Base-by-base conservation (phyloP, 176 grass and related monocot genomes). In the Oryza meridionalis region DNA sequence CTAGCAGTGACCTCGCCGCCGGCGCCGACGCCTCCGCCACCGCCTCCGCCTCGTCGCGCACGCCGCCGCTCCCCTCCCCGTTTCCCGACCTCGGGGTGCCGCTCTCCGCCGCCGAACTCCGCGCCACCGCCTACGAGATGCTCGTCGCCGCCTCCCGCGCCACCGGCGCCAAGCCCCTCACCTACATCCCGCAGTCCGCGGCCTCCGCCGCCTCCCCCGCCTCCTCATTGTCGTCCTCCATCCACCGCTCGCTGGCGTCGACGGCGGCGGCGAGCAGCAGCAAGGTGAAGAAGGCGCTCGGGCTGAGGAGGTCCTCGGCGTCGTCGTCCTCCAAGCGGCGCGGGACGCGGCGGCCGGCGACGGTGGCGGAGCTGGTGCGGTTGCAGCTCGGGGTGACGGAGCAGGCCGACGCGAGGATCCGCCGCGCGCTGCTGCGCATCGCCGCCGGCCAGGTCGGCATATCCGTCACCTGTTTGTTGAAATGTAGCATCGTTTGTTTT, bases 91-190 rank as follows among this genome's bases (percentile, higher is more conserved):
- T 98, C 14, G 87, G 89, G 15, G 77, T 91, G 50, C 11, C 87
- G 21, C 78, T 98, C 11, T 91, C 93, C n/a, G 85, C 67, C 82
- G 80, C 68, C 7, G 92, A 98, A 21, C 87, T 95, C 82, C 85
- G 88, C 15, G 74, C 82, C 77, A 90, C 89, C 67, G 96, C 96
- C 42, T 98, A 98, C 85, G 93, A 98, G 92, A 62, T 98, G 68
- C 89, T 95, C 82, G 80, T 91, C 53, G 88, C 96, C n/a, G 82
- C 89, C 42, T 88, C 89, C 72, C 93, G 96, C 61, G 81, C 96
- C 55, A 83, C 91, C 65, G 93, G 83, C 32, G 77, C 72, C 21
- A 91, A 63, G 65, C 85, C 89, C 4, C 93, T 98, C 76, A 90
- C 89, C 55, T 98, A 93, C 93, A 95, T 86, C 43, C 87, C 91